Evolutionary conservation across 2,329 filamentous ascomycete genomes (phyloP), one percentile per base, ranked within the genome.

Genomic region (Triangularia verruculosa): DNA sequence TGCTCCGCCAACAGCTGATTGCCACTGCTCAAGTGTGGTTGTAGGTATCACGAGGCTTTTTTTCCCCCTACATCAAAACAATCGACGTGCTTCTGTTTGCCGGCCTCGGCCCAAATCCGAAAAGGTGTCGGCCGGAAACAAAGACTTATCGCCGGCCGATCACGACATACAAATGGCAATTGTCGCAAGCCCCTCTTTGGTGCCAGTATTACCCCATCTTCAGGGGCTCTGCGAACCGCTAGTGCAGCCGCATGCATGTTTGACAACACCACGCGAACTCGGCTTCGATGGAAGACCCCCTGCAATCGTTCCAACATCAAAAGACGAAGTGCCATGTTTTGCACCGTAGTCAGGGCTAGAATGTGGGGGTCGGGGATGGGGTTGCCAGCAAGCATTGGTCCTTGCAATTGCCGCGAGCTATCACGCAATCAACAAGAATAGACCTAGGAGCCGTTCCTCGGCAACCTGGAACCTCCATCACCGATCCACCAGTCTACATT

Each of bases 121-220:
- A 32, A 25, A 12, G 3, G 43, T n/a, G 8, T 3, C 59, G 13
- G 13, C 39, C 52, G 61, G 20, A 39, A 61, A 61, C 59, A 61
- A 61, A 56, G 59, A 43, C 56, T 30, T 53, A 57, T 28, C 54
- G 51, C 54, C 64, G 57, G 27, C n/a, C 30, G 61, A 68, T 68
- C 63, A 66, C 67, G 68, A 68, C 67, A 70, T 70, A 57, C 17
- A 20, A 17, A 51, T 61, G 54, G 32, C 62, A 43, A 70, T 67
- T n/a, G 65, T 70, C 68, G 68, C 61, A 63, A 69, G 22, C 51
- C 13, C 11, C 54, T 43, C n/a, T 47, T 15, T n/a, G 28, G 15
- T 15, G n/a, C 25, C 28, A n/a, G n/a, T n/a, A 52, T 52, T 13
- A 34, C 20, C 59, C 54, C 64, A 59, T 61, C 34, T 52, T 55